Percentiles rank a stretch among this genome's conserved stretches.
phyloP scores from a whole-genome alignment of 2,329 filamentous ascomycete genomes.

The Aureobasidium sp. region DNA sequence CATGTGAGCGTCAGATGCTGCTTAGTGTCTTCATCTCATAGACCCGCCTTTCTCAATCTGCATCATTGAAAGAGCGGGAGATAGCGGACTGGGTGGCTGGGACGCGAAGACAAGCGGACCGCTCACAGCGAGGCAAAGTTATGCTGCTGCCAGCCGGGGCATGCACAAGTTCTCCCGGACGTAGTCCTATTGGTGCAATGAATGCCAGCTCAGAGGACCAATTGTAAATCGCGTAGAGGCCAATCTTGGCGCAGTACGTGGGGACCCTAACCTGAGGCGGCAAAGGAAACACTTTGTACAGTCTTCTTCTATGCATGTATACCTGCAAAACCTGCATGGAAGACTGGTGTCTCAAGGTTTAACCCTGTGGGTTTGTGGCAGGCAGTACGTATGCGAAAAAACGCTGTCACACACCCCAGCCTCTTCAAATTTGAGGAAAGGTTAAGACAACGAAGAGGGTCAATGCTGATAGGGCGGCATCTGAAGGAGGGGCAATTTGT shows the following conservation, averaged over 20 bases:
- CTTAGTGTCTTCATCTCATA: slow-evolving; percentile 9
- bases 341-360: not conserved
- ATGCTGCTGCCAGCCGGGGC: not conserved
- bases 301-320: not conserved
- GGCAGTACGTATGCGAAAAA: not conserved
- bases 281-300: not conserved
- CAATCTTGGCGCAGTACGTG: slow-evolving; percentile 12
- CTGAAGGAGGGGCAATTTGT: not conserved
- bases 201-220: slow-evolving; percentile 5
- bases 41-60: slow-evolving; percentile 2
- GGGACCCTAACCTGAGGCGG: slow-evolving; percentile 8
- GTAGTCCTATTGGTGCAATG: slow-evolving; percentile 8
- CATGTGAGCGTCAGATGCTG: slow-evolving; percentile 24
- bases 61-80: not conserved
- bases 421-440: not conserved
- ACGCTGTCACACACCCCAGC: not conserved
- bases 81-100: not conserved
- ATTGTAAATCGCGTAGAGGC: slow-evolving; percentile 4
- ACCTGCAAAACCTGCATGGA: not conserved
- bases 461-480: slow-evolving; percentile 8
- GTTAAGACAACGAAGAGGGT: not conserved
- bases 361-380: not conserved
- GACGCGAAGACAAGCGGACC: not conserved
- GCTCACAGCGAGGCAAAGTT: slow-evolving; percentile 1
- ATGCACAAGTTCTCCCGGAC: not conserved